Evolutionary conservation across 2,329 filamentous ascomycete genomes (phyloP).

Genomic region (Microcyclospora tardicrescens): DNA sequence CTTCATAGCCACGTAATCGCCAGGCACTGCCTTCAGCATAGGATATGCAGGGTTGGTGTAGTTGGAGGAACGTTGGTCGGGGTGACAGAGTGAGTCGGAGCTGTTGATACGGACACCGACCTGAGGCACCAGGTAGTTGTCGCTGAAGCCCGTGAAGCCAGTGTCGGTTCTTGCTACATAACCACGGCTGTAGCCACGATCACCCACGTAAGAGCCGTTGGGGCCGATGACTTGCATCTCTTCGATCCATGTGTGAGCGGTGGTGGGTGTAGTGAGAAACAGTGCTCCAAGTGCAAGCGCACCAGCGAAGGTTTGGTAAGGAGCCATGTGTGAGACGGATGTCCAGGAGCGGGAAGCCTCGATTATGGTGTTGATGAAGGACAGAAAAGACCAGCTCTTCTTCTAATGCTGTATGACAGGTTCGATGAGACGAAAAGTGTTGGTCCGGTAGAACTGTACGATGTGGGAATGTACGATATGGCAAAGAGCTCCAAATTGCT

Average conservation of each 20-base stretch:
- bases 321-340: neutral
- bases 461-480: no score
- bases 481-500: no score
- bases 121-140: conserved; percentile 52
- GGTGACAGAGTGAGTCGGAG: conserved; percentile 49
- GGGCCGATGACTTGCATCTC: conserved; percentile 55
- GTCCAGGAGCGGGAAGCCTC: no score
- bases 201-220: conserved; percentile 60
- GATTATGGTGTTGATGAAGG: no score
- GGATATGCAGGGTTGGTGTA: conserved; percentile 45
- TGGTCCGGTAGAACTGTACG: no score
- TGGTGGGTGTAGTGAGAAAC: conserved; percentile 11
- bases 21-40: conserved; percentile 44
- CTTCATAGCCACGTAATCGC: conserved; percentile 35
- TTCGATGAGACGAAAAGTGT: no score
- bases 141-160: conserved; percentile 41
- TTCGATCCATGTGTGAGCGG: conserved; percentile 74
- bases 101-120: conserved; percentile 36
- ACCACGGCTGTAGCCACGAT: conserved; percentile 62
- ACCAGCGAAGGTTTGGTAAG: neutral
- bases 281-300: conserved; percentile 11
- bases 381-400: no score
- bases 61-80: conserved; percentile 46
- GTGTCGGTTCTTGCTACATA: conserved; percentile 46
- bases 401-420: no score